Percentiles rank a stretch among this genome's conserved stretches.
phyloP scores from a whole-genome alignment of 1,284 basidiomycete species.

The Moniliella sp. region DNA sequence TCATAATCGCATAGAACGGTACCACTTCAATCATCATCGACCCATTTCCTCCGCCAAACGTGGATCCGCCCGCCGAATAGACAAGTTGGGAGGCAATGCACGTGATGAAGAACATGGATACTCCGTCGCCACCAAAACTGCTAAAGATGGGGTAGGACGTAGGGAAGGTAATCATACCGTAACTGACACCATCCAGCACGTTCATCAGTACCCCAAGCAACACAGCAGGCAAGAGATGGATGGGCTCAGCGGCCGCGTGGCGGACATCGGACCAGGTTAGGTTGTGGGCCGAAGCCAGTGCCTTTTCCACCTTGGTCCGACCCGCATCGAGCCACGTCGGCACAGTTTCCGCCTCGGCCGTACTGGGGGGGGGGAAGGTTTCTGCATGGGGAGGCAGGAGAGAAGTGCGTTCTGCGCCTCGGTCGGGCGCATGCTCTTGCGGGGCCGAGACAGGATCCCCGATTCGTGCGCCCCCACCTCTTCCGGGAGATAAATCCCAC shows the following conservation, averaged over 20 bases:
- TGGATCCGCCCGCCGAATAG: slow-evolving; percentile 62
- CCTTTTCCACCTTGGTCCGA: no score
- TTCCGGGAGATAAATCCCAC: no score
- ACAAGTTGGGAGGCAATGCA: slow-evolving; percentile 57
- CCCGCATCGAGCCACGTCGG: slow-evolving; percentile 2
- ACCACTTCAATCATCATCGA: slow-evolving; percentile 7
- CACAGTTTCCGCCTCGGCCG: not conserved
- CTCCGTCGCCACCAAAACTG: slow-evolving; percentile 64
- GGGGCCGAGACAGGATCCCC: no score
- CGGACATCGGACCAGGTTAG: slow-evolving; percentile 14
- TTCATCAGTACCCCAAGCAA: slow-evolving; percentile 68
- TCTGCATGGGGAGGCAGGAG: not conserved
- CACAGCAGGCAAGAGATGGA: slow-evolving; percentile 47
- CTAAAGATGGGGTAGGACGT: slow-evolving; percentile 49
- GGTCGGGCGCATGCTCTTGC: no score
- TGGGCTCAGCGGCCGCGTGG: slow-evolving; percentile 13
- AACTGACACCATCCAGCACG: slow-evolving; percentile 65
- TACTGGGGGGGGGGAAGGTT: not conserved
- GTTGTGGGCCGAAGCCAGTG: no score
- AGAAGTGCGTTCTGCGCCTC: not conserved
- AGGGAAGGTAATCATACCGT: slow-evolving; percentile 69
- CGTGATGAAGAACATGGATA: slow-evolving; percentile 46
- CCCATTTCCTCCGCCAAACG: slow-evolving; percentile 56
- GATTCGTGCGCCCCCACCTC: no score
- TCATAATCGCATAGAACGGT: slow-evolving; percentile 84